These are phyloP conservation scores for Candida xyloterini DNA, from an alignment of 805 yeast species.

Conservation along the genomic window DNA sequence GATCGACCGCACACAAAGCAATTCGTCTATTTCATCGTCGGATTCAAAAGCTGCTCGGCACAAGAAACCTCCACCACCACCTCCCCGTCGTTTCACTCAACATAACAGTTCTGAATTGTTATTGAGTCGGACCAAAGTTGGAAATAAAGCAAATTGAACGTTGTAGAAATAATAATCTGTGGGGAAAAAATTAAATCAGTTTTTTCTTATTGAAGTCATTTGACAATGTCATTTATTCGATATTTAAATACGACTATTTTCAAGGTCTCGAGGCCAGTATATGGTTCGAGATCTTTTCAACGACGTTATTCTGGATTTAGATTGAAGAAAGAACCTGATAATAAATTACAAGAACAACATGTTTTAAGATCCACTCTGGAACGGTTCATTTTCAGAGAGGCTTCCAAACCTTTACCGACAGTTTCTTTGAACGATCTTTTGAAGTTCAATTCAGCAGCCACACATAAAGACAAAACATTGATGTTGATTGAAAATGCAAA, in stretches of 20 bases:
- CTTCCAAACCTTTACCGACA: constrained; percentile 50
- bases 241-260: background rate
- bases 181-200: background rate
- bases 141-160: background rate
- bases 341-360: constrained; percentile 15
- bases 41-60: constrained; percentile 14
- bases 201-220: background rate
- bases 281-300: background rate
- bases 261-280: too few species aligned
- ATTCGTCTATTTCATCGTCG: constrained; percentile 16
- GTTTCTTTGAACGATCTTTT: constrained; percentile 51
- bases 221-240: constrained; percentile 2
- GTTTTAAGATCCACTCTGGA: constrained; percentile 38
- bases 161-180: background rate
- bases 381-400: constrained; percentile 54
- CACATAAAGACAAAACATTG: constrained; percentile 30
- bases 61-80: constrained; percentile 24
- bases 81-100: constrained; percentile 15
- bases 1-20: constrained; percentile 12
- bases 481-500: constrained; percentile 44
- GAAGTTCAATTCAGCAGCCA: constrained; percentile 36
- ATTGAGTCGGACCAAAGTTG: constrained; percentile 18
- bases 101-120: constrained; percentile 18
- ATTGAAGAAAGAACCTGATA: constrained; percentile 3
- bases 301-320: background rate